Conservation (phyloP, 2,329 filamentous ascomycete species). For the Beauveria pseudobassiana region DNA sequence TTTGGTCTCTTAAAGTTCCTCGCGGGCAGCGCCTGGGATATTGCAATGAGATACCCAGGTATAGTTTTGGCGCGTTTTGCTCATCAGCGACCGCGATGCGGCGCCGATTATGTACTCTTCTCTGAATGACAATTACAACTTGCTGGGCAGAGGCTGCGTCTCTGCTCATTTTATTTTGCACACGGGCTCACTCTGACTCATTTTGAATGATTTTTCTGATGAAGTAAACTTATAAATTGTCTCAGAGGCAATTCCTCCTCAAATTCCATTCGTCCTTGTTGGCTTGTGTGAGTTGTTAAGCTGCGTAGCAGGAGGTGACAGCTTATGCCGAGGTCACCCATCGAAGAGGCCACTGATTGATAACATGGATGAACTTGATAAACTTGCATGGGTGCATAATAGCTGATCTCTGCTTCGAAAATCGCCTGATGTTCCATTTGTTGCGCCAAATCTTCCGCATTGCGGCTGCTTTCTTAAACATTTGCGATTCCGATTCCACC, state of each 20-base stretch:
- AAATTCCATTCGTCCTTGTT: neutral
- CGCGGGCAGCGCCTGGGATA: conserved; percentile 36
- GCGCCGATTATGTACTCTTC: conserved; percentile 21
- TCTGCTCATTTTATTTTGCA: neutral
- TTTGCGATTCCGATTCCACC: conserved; percentile 7
- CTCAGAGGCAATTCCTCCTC: neutral
- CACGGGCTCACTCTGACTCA: neutral
- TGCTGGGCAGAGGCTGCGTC: conserved; percentile 2
- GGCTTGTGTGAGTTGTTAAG: neutral
- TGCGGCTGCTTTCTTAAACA: neutral
- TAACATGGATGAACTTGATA: neutral
- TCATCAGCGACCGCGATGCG: conserved; percentile 20
- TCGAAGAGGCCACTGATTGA: neutral
- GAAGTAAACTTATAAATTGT: no score
- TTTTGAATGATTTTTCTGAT: neutral
- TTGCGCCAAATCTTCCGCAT: neutral
- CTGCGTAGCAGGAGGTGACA: no score
- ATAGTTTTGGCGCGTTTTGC: conserved; percentile 24
- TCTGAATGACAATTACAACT: conserved; percentile 16
- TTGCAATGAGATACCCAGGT: conserved; percentile 33
- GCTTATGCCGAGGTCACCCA: no score
- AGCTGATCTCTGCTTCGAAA: neutral
- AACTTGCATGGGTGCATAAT: neutral
- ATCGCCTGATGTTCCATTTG: neutral
- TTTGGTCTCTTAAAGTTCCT: conserved; percentile 32